Percentiles rank a stretch among this genome's conserved stretches.
These are phyloP conservation scores for Saccharomycopsis phalli DNA, from an alignment of 1,139 yeast species.

Conservation along the genomic window DNA sequence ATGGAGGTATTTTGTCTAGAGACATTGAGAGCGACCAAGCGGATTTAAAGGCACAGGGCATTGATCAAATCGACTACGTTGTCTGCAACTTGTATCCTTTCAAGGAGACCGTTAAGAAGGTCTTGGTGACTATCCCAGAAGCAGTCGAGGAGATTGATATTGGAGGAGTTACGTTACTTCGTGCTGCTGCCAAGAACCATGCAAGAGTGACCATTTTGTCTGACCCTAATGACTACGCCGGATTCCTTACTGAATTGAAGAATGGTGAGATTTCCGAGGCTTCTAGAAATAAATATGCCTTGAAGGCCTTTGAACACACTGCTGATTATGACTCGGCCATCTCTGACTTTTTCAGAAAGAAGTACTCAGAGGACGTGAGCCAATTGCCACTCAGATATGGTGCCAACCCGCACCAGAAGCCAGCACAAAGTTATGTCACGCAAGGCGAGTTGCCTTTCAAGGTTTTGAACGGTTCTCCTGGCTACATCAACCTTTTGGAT, in stretches of 20 bases:
- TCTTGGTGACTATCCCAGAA: slow-evolving; percentile 90
- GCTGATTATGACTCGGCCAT: slow-evolving; percentile 96
- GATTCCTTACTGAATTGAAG: slow-evolving; percentile 70
- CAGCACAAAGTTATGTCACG: slow-evolving; percentile 91
- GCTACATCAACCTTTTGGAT: slow-evolving; percentile 91
- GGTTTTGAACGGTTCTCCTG: slow-evolving; percentile 91
- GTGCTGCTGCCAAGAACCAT: slow-evolving; percentile 99
- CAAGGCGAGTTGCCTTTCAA: slow-evolving; percentile 83
- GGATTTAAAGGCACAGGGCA: slow-evolving; percentile 79
- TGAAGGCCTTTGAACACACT: slow-evolving; percentile 96
- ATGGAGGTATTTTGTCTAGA: slow-evolving; percentile 96
- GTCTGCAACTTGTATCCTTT: slow-evolving; percentile 97
- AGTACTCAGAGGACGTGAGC: slow-evolving; percentile 80
- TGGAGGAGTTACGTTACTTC: slow-evolving; percentile 93
- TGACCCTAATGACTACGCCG: slow-evolving; percentile 88
- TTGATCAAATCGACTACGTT: slow-evolving; percentile 91
- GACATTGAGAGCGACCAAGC: slow-evolving; percentile 81
- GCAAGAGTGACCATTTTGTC: slow-evolving; percentile 89
- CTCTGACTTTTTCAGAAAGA: slow-evolving; percentile 94
- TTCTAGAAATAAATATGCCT: slow-evolving; percentile 75
- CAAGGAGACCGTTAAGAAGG: slow-evolving; percentile 93
- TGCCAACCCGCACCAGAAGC: slow-evolving; percentile 98
- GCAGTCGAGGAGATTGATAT: slow-evolving; percentile 98
- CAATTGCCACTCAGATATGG: slow-evolving; percentile 96
- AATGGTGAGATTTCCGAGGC: slow-evolving; percentile 63